phyloP scores from a whole-genome alignment of 208 protist genomes.

The Trypanosoma vivax region DNA sequence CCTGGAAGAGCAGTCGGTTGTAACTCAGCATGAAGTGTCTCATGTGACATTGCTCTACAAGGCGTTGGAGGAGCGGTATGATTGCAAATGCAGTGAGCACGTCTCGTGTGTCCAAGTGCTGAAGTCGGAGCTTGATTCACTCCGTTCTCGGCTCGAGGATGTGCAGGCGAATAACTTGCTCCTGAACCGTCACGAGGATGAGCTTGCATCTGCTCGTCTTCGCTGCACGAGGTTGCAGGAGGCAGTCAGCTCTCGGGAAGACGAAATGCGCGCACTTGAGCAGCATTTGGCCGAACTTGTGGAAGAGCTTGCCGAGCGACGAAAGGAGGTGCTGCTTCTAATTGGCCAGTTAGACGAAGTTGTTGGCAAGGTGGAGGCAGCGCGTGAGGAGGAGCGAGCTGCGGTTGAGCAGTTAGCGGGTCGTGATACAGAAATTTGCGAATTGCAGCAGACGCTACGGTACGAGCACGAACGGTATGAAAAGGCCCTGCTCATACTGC shows the following conservation, averaged over 20 bases:
- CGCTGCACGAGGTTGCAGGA: slow-evolving; percentile 7
- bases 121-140: too few relatives aligned
- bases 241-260: slow-evolving; percentile 20
- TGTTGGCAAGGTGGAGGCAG: slow-evolving; percentile 27
- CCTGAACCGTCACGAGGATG: too few relatives aligned
- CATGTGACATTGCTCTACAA: too few relatives aligned
- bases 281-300: slow-evolving; percentile 37
- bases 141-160: too few relatives aligned
- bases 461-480: slow-evolving; percentile 50
- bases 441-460: slow-evolving; percentile 51
- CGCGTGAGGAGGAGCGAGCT: slow-evolving; percentile 48
- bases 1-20: not conserved
- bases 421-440: slow-evolving; percentile 61
- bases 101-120: too few relatives aligned
- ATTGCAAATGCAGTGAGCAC: too few relatives aligned
- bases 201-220: too few relatives aligned
- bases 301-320: slow-evolving; percentile 51
- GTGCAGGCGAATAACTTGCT: too few relatives aligned
- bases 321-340: slow-evolving; percentile 47
- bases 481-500: slow-evolving; percentile 41
- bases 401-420: slow-evolving; percentile 48
- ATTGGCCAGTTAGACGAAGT: slow-evolving; percentile 68
- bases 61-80: too few relatives aligned
- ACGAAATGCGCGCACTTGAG: slow-evolving; percentile 36
- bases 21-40: not conserved